Percentiles rank a stretch among this genome's conserved stretches.
Evolutionary conservation across 768 basidiomycete species (phyloP).

Genomic region (Clitopilus passeckerianus): DNA sequence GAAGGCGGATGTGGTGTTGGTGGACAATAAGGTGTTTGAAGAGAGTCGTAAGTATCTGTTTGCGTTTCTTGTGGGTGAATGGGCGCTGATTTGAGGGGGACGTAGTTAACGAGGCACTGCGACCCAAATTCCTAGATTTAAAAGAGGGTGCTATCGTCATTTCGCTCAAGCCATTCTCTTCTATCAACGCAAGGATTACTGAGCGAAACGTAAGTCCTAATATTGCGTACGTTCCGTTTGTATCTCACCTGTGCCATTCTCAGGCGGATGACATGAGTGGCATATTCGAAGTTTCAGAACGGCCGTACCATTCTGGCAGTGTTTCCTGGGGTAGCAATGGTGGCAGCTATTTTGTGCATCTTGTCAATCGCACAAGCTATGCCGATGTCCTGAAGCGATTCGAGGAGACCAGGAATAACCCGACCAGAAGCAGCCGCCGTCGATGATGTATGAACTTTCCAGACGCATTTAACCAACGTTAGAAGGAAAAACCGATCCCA

Average conservation of each 20-base stretch:
- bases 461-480: background rate
- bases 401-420: conserved; percentile 38
- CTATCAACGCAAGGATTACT: conserved; percentile 67
- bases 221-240: background rate
- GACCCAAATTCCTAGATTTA: conserved; percentile 88
- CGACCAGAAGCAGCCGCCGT: background rate
- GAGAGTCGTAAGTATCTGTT: conserved; percentile 52
- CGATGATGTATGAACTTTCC: background rate
- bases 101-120: conserved; percentile 80
- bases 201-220: conserved; percentile 66
- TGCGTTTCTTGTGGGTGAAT: background rate
- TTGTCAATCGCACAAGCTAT: conserved; percentile 71
- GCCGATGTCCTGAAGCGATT: conserved; percentile 52
- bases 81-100: background rate
- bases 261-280: conserved; percentile 77
- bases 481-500: background rate
- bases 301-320: conserved; percentile 61
- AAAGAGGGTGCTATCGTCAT: conserved; percentile 91
- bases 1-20: conserved; percentile 86
- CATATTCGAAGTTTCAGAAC: conserved; percentile 75
- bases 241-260: background rate
- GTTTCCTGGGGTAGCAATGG: conserved; percentile 79
- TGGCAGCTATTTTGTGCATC: conserved; percentile 72
- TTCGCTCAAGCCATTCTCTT: conserved; percentile 79
- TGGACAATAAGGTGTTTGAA: conserved; percentile 84